Percentiles rank a stretch among this genome's conserved stretches.
phyloP scores from a whole-genome alignment of 257 asterid species.

The Primulina huaijiensis region DNA sequence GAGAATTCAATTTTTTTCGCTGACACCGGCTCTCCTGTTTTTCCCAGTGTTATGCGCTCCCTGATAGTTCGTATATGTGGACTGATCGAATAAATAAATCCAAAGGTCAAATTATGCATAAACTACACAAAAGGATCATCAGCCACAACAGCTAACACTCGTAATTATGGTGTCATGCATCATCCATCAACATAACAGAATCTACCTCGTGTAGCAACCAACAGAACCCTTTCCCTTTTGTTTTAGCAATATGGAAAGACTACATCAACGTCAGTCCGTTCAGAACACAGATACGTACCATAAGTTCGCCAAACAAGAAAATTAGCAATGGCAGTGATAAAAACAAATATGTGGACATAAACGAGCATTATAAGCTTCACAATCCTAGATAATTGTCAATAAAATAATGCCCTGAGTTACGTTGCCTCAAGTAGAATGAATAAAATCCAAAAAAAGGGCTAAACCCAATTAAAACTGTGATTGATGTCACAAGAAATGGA shows the following conservation, averaged over 20 bases:
- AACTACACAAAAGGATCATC: constrained; percentile 13
- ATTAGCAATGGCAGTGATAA: background rate
- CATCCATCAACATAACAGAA: constrained; percentile 13
- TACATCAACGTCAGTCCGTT: constrained; percentile 26
- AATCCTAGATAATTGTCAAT: background rate
- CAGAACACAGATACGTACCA: constrained; percentile 11
- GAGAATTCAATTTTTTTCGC: constrained; percentile 54
- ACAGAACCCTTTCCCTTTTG: constrained; percentile 96
- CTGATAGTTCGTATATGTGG: constrained; percentile 87
- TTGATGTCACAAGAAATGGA: background rate
- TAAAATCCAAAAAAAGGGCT: background rate
- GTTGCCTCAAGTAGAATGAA: background rate
- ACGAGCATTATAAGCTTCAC: background rate
- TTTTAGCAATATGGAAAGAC: constrained; percentile 91
- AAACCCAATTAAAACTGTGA: background rate
- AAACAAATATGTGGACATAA: background rate
- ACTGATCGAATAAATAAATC: constrained; percentile 43
- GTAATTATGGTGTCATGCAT: constrained; percentile 17
- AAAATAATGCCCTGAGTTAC: background rate
- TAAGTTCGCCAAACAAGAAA: constrained; percentile 10
- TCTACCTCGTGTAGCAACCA: constrained; percentile 87
- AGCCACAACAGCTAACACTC: background rate
- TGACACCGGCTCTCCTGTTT: constrained; percentile 62
- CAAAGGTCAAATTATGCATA: constrained; percentile 18
- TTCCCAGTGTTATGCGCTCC: constrained; percentile 86